Evolutionary conservation across 805 yeast genomes (phyloP).

Genomic region (Tetrapisispora nanseiensis): DNA sequence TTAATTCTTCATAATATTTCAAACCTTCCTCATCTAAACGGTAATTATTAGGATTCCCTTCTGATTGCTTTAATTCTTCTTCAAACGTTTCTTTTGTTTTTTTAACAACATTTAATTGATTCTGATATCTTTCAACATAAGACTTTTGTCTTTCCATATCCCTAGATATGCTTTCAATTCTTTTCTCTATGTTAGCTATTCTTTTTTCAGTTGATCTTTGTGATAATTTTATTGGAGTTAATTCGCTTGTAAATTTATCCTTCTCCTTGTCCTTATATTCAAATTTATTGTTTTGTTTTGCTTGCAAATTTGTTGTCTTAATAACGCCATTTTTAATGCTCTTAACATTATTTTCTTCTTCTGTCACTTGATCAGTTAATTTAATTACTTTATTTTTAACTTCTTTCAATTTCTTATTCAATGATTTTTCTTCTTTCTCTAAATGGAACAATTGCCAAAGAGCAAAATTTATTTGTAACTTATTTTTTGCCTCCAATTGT

Average conservation of each 20-base stretch:
- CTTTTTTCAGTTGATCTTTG: slow-evolving; percentile 40
- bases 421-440: slow-evolving; percentile 29
- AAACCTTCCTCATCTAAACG: slow-evolving; percentile 42
- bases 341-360: slow-evolving; percentile 32
- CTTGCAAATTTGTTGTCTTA: slow-evolving; percentile 35
- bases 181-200: slow-evolving; percentile 36
- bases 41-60: slow-evolving; percentile 24
- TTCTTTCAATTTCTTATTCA: slow-evolving; percentile 19
- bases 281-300: slow-evolving; percentile 33
- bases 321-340: slow-evolving; percentile 36
- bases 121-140: slow-evolving; percentile 33
- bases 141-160: slow-evolving; percentile 47
- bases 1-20: slow-evolving; percentile 46
- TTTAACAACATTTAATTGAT: slow-evolving; percentile 39
- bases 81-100: slow-evolving; percentile 9
- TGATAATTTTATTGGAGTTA: slow-evolving; percentile 57
- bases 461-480: slow-evolving; percentile 39
- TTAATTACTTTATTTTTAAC: slow-evolving; percentile 24
- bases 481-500: slow-evolving; percentile 40
- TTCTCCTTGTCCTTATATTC: slow-evolving; percentile 31
- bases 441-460: slow-evolving; percentile 60
- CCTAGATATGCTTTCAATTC: slow-evolving; percentile 38
- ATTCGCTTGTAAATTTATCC: slow-evolving; percentile 35
- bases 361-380: slow-evolving; percentile 28
- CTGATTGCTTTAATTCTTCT: slow-evolving; percentile 22